Evolutionary conservation across 352 stramenopile species (phyloP).

Genomic region (Globisporangium recalcitrans): DNA sequence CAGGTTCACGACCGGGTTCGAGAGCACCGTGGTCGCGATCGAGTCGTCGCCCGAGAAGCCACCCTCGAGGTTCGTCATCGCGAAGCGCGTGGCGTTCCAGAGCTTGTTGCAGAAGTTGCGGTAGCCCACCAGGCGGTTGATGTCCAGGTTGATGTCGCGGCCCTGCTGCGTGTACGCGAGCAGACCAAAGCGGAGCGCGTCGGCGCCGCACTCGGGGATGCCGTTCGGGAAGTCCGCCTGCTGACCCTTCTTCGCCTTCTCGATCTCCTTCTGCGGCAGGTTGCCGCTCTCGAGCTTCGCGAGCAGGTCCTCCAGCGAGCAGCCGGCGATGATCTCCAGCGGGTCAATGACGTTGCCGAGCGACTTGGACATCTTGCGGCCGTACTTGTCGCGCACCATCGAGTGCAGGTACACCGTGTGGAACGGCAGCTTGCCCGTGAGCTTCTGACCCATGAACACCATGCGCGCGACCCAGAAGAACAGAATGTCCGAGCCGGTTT

Average conservation of each 20-base stretch:
- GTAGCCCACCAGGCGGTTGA: conserved; percentile 98
- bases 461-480: conserved; percentile 99
- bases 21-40: conserved; percentile 51
- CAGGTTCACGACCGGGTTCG: conserved; percentile 55
- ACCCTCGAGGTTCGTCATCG: conserved; percentile 93
- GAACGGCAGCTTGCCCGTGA: conserved; percentile 97
- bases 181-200: conserved; percentile 98
- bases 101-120: conserved; percentile 99
- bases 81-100: conserved; percentile 99
- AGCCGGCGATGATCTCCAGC: conserved; percentile 97
- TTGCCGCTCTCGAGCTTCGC: conserved; percentile 96
- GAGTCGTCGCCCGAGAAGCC: conserved; percentile 51
- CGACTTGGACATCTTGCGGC: conserved; percentile 99
- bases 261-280: conserved; percentile 95
- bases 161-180: conserved; percentile 92
- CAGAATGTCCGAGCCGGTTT: conserved; percentile 99
- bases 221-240: conserved; percentile 96
- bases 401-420: conserved; percentile 96
- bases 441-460: conserved; percentile 94
- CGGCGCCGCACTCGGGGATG: conserved; percentile 98
- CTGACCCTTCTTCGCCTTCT: conserved; percentile 97
- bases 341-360: conserved; percentile 99
- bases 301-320: conserved; percentile 92
- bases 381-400: conserved; percentile 97
- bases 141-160: conserved; percentile 99